Evolutionary conservation across 78 protist species (phyloP), one percentile per base, ranked within the genome.

Genomic region (Dictyostelium capitatum): DNA sequence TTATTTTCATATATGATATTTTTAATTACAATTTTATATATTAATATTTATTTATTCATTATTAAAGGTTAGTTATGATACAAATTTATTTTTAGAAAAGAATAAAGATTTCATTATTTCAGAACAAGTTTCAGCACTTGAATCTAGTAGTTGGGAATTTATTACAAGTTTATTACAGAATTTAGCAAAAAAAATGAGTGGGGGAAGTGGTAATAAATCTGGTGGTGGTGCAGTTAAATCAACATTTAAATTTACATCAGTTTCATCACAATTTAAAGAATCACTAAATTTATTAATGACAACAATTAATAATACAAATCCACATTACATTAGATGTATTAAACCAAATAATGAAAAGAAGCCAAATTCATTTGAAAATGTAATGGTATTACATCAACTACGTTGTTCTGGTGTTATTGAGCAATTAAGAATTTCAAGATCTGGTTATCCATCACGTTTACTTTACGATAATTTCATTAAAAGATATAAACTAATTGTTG

Each of bases 281-380:
- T 87, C 93, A 65, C 67, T 97, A 46, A 78, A 70, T 32, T 47
- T 30, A 11, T 79, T 97, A 25, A 92, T 96, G 97, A 56, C 75
- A 14, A 59, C 82, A 3, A 95, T 97, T 41, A 89, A 95, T 67
- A 12, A n/a, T 43, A 95, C 98, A 11, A 57, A 56, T 32, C 98
- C 98, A n/a, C 97, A 96, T 57, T 97, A 94, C 67, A 95, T 97
- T n/a, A 90, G 99, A 62, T 97, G 99, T 79, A 80, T 97, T 50
- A 97, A 97, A 77, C 98, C 98, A 15, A 96, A 97, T 90, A 78
- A 59, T n/a, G 67, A n/a, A 37, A 96, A 97, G 83, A 50, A 83
- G 32, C 90, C 95, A 32, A 28, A 59, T 15, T 32, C 53, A 23
- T 85, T 74, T 54, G 90, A 82, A 51, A 72, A 91, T 53, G 20